Percentiles rank a stretch among this genome's conserved stretches.
phyloP scores from a whole-genome alignment of 176 grass and related monocot species.

The Otatea glauca region DNA sequence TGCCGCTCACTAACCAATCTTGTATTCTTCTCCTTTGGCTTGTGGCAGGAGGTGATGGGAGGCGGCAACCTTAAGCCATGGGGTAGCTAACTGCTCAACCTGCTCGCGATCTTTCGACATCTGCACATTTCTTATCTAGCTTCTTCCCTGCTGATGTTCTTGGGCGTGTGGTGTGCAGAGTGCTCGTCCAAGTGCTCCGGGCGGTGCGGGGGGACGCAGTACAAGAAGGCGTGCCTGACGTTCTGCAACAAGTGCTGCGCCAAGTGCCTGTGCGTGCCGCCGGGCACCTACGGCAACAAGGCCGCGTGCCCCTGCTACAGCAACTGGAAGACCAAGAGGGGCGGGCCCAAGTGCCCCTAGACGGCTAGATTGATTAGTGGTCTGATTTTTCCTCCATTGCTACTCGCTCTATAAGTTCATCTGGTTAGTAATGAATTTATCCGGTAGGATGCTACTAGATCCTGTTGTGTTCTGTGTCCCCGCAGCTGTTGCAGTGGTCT shows the following conservation, averaged over 20 bases:
- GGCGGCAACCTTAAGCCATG: slow-evolving; percentile 45
- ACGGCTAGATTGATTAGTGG: no score
- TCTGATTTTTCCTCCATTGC: not conserved
- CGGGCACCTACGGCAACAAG: slow-evolving; percentile 68
- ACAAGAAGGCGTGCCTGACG: slow-evolving; percentile 62
- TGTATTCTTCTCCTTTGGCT: not conserved
- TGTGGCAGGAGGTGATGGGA: not conserved
- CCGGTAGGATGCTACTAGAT: not conserved
- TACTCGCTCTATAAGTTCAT: fast-evolving
- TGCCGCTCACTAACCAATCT: not conserved
- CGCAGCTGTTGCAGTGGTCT: no score
- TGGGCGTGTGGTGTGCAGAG: not conserved
- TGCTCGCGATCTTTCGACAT: not conserved
- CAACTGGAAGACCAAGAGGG: slow-evolving; percentile 73
- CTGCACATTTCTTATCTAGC: not conserved
- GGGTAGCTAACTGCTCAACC: not conserved
- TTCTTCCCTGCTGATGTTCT: not conserved
- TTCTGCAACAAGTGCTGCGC: slow-evolving; percentile 72
- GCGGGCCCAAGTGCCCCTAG: slow-evolving; percentile 57
- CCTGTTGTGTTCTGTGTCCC: not conserved
- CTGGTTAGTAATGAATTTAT: not conserved
- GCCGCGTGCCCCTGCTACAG: slow-evolving; percentile 65
- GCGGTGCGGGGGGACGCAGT: slow-evolving; percentile 52
- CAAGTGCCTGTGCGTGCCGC: slow-evolving; percentile 64
- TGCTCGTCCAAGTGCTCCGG: slow-evolving; percentile 45